Percentiles rank a stretch among this genome's conserved stretches.
Conservation (phyloP, 176 grass and related monocot genomes). For the Carex littledalei region DNA sequence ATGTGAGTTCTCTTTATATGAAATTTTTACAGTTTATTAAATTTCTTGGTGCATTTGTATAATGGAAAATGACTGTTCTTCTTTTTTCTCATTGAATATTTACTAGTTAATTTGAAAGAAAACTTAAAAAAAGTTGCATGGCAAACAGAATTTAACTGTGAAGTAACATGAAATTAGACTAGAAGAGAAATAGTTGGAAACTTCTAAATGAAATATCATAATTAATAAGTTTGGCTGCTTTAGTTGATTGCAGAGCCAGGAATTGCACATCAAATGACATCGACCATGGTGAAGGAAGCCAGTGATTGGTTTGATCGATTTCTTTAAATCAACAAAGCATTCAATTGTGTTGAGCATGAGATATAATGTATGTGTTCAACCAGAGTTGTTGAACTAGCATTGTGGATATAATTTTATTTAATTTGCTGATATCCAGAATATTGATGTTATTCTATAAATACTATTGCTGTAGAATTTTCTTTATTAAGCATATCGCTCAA, state of each 20-base stretch:
- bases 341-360: background rate
- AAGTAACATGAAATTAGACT: too few species aligned
- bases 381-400: too few species aligned
- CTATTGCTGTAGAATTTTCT: too few species aligned
- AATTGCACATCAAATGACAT: constrained; percentile 41
- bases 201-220: background rate
- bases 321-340: constrained; percentile 12
- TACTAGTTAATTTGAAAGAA: too few species aligned
- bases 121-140: too few species aligned
- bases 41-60: background rate
- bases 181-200: too few species aligned
- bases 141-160: too few species aligned
- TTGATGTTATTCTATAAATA: too few species aligned
- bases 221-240: background rate
- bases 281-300: constrained; percentile 69
- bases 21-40: background rate
- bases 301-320: constrained; percentile 75
- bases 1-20: background rate
- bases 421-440: too few species aligned
- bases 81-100: too few species aligned
- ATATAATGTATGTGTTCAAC: background rate
- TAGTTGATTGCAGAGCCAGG: constrained; percentile 61
- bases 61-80: background rate
- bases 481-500: too few species aligned
- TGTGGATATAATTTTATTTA: too few species aligned